Percentiles rank a stretch among this genome's conserved stretches.
Evolutionary conservation across 129 eudicot species (phyloP).

Genomic region (Centrapalus pauciflorus): DNA sequence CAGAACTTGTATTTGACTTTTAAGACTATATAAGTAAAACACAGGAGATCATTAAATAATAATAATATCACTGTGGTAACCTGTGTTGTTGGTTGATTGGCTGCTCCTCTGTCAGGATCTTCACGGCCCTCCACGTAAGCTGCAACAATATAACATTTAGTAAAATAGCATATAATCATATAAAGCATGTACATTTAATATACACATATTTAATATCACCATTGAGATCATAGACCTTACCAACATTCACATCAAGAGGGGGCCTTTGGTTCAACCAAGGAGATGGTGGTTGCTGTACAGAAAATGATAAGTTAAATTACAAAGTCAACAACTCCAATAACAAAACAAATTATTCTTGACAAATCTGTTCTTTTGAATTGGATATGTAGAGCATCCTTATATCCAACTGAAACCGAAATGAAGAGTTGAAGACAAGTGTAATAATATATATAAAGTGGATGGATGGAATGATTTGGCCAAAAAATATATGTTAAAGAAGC

Average conservation of each 20-base stretch:
- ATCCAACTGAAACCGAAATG: background rate
- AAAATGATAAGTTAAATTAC: constrained; percentile 9
- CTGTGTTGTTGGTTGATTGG: constrained; percentile 79
- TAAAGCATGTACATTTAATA: background rate
- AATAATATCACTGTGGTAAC: constrained; percentile 28
- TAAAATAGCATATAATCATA: background rate
- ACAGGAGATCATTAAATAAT: background rate
- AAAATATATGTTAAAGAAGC: background rate
- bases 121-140: constrained; percentile 92
- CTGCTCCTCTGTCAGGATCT: constrained; percentile 69
- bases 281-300: constrained; percentile 84
- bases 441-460: background rate
- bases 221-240: constrained; percentile 41
- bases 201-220: constrained; percentile 7
- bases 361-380: background rate
- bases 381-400: background rate
- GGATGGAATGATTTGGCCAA: background rate
- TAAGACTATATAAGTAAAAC: constrained; percentile 9
- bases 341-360: background rate
- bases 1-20: constrained; percentile 12
- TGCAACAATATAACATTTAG: constrained; percentile 22
- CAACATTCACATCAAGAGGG: constrained; percentile 89
- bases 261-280: constrained; percentile 89
- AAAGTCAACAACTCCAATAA: constrained; percentile 7
- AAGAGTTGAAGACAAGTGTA: background rate